Base-by-base conservation (phyloP, 2,329 filamentous ascomycete species). In the Monilinia vaccinii-corymbosi region DNA sequence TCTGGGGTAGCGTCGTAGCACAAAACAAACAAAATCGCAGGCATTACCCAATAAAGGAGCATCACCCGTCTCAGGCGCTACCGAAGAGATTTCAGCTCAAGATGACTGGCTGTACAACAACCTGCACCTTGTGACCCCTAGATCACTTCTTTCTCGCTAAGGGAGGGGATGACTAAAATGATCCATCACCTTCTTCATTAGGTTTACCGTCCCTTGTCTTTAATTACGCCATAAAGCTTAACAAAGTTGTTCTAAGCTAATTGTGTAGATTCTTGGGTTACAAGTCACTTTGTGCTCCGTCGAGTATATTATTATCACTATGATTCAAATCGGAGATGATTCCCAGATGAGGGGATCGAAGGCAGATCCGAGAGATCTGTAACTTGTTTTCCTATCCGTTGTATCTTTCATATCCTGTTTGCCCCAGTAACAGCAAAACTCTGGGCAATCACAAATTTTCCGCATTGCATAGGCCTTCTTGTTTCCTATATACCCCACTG, bases 161-260 rank as follows among this genome's bases (percentile, higher is more conserved):
- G 25, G 44, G 13, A 28, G 18, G 10, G 25, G 38, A 53, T 10
- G 16, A 6, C 23, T 11, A 31, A n/a, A n/a, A 8, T 21, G 38
- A 23, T 32, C 7, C 42, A 42, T 13, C 50, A 44, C 14, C 50
- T 44, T 44, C 50, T 44, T 11, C 0, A 44, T 44, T 32, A 18
- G 50, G 50, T 53, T 23, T 11, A 32, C 10, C n/a, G 16, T 16
- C 10, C 13, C 25, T n/a, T 23, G 10, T 42, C 50, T 53, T 23
- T 44, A 44, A 53, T 53, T 53, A 21, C 50, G 25, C 38, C 50
- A 6, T 44, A 53, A 53, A 53, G 50, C 50, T 53, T 53, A 18
- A 53, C 38, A 32, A 2, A 53, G 16, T 23, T 16, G 38, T 32
- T 44, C 25, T n/a, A n/a, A 44, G 50, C 13, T 42, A 32, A 32